Evolutionary conservation across 495 filamentous ascomycete genomes (phyloP).

Genomic region (Chaetomium cochliodes): DNA sequence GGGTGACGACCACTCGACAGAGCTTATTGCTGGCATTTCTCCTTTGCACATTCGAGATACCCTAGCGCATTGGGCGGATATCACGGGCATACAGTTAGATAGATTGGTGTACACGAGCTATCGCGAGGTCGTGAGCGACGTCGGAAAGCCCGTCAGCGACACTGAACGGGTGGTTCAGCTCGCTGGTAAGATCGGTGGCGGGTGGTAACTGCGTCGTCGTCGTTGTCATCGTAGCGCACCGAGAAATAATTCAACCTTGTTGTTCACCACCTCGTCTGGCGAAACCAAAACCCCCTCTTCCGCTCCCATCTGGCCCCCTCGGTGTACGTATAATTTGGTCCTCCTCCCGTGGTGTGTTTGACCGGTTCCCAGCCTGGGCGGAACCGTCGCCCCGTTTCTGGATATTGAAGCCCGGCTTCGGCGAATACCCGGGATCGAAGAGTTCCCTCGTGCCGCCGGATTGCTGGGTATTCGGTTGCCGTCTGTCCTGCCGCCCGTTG

Average conservation of each 20-base stretch:
- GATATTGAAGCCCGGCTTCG: constrained; percentile 55
- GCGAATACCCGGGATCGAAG: constrained; percentile 71
- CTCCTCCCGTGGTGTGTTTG: constrained; percentile 49
- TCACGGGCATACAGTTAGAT: constrained; percentile 66
- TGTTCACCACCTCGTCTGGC: constrained; percentile 40
- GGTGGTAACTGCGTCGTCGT: constrained; percentile 61
- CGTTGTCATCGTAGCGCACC: neutral
- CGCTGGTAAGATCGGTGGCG: constrained; percentile 88
- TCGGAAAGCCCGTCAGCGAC: constrained; percentile 72
- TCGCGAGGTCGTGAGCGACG: constrained; percentile 88
- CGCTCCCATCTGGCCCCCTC: constrained; percentile 71
- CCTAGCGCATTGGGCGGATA: constrained; percentile 68
- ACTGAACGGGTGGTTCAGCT: constrained; percentile 84
- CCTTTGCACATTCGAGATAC: constrained; percentile 55
- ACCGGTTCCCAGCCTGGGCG: constrained; percentile 42
- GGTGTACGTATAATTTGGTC: constrained; percentile 62
- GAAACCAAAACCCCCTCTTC: constrained; percentile 68
- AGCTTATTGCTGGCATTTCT: constrained; percentile 58
- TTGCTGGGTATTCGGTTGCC: constrained; percentile 29
- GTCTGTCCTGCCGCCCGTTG: constrained; percentile 22
- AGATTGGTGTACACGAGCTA: constrained; percentile 82
- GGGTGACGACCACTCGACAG: constrained; percentile 28
- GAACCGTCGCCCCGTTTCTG: constrained; percentile 55
- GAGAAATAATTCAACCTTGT: constrained; percentile 38
- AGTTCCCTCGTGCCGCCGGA: constrained; percentile 45